These are phyloP conservation scores for Trichoderma afroharzianum DNA, from an alignment of 2,329 filamentous ascomycete genomes.

Conservation along the genomic window DNA sequence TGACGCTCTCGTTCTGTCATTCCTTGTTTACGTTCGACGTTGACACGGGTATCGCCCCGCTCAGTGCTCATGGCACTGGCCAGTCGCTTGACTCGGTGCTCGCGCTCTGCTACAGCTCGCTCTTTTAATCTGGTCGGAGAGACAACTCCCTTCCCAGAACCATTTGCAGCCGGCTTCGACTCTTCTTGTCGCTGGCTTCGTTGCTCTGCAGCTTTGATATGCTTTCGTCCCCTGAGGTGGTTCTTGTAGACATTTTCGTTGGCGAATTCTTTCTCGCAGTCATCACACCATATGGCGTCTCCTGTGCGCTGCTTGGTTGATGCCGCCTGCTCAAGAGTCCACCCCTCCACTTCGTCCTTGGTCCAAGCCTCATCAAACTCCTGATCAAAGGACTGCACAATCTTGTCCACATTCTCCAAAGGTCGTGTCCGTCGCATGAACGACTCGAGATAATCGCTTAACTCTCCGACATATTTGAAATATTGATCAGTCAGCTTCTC, in stretches of 20 bases:
- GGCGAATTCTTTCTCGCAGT: conserved; percentile 92
- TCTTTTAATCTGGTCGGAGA: conserved; percentile 70
- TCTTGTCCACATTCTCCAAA: conserved; percentile 77
- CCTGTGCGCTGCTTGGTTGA: conserved; percentile 33
- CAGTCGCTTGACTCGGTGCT: conserved; percentile 77
- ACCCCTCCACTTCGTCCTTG: conserved; percentile 73
- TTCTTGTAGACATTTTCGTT: conserved; percentile 92
- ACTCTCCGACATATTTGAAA: conserved; percentile 78
- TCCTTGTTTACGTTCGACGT: conserved; percentile 92
- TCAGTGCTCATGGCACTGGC: conserved; percentile 81
- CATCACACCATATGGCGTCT: conserved; percentile 81
- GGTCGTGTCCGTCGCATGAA: conserved; percentile 84
- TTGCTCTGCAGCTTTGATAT: conserved; percentile 75
- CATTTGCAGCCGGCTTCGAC: conserved; percentile 28
- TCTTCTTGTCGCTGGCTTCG: conserved; percentile 49
- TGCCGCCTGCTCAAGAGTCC: conserved; percentile 57
- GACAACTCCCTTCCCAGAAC: conserved; percentile 25
- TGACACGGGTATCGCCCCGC: conserved; percentile 83
- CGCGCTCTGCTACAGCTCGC: conserved; percentile 82
- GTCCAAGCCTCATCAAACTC: conserved; percentile 86
- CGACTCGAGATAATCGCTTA: conserved; percentile 79
- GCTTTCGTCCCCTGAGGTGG: conserved; percentile 88
- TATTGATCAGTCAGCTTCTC: conserved; percentile 93
- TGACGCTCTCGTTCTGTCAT: conserved; percentile 97
- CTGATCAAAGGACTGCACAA: conserved; percentile 70